These are phyloP conservation scores for Mortierella sp. DNA, from an alignment of 371 early-diverging fungal genomes.

Conservation along the genomic window DNA sequence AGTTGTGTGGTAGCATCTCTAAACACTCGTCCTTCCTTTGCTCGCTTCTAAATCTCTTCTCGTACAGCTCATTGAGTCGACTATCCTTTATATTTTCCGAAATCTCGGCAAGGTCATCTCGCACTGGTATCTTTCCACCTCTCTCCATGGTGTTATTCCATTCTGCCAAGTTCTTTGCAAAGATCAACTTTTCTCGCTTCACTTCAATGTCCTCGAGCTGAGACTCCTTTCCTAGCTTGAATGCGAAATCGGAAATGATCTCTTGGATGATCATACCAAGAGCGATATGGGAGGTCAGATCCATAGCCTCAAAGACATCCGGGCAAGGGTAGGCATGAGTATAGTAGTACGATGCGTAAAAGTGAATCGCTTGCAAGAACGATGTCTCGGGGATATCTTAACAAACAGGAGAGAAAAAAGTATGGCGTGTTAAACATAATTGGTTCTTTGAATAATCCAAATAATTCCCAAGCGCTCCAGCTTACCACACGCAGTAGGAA, in stretches of 20 bases:
- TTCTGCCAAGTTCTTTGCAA: conserved; percentile 1
- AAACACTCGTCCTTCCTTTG: not conserved
- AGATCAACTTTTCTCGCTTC: conserved; percentile 13
- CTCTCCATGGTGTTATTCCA: not conserved
- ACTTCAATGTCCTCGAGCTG: conserved; percentile 38
- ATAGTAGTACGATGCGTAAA: conserved; percentile 44
- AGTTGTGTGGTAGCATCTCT: not conserved
- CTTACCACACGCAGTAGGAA: conserved; percentile 40
- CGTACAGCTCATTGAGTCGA: too few species aligned
- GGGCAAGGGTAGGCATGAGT: conserved; percentile 37
- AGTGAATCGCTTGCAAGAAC: conserved; percentile 34
- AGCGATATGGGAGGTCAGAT: conserved; percentile 45
- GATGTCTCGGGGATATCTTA: conserved; percentile 37
- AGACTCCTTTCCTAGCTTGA: conserved; percentile 30
- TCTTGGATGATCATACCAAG: conserved; percentile 52
- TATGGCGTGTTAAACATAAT: too few species aligned
- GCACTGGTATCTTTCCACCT: not conserved
- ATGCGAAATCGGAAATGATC: conserved; percentile 39
- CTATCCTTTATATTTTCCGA: not conserved
- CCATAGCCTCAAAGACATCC: conserved; percentile 45
- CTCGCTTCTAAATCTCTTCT: not conserved
- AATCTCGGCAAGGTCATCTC: not conserved
- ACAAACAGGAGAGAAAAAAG: not conserved
- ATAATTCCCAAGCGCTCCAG: not conserved
- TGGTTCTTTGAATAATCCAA: not conserved